Evolutionary conservation across 1,284 basidiomycete species (phyloP).

Genomic region (Inonotus obliquus): DNA sequence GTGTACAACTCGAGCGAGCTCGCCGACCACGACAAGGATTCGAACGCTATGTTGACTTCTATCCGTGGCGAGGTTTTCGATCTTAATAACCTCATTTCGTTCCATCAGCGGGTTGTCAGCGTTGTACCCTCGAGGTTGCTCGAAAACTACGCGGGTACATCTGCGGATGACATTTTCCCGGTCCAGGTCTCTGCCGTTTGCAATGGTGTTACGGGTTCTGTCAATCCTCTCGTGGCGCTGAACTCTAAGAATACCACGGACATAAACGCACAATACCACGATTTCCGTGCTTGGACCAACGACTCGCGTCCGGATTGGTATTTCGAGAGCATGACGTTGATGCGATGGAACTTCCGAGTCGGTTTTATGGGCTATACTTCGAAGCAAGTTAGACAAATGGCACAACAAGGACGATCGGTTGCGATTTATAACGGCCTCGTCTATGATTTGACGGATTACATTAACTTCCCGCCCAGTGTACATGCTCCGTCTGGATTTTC

Average conservation of each 20-base stretch:
- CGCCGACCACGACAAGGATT: slow-evolving; percentile 60
- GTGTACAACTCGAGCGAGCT: slow-evolving; percentile 83
- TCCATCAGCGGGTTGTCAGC: slow-evolving; percentile 64
- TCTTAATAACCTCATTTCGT: slow-evolving; percentile 52
- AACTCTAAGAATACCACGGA: slow-evolving; percentile 81
- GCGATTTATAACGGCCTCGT: slow-evolving; percentile 82
- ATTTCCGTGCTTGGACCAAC: slow-evolving; percentile 85
- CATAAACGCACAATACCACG: slow-evolving; percentile 85
- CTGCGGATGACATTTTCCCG: slow-evolving; percentile 83
- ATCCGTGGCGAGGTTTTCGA: slow-evolving; percentile 95
- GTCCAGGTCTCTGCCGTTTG: slow-evolving; percentile 96
- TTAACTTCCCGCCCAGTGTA: slow-evolving; percentile 55
- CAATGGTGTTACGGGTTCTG: slow-evolving; percentile 75
- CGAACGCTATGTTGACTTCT: slow-evolving; percentile 74
- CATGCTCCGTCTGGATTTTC: slow-evolving; percentile 57
- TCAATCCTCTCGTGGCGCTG: slow-evolving; percentile 84
- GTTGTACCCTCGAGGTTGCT: slow-evolving; percentile 77
- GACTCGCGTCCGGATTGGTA: slow-evolving; percentile 98
- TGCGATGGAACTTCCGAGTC: slow-evolving; percentile 85
- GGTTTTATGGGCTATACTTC: slow-evolving; percentile 90
- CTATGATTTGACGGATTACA: slow-evolving; percentile 86
- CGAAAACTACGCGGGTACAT: slow-evolving; percentile 78
- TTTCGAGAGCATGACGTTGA: slow-evolving; percentile 84
- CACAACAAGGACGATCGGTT: slow-evolving; percentile 59
- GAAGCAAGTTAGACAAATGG: slow-evolving; percentile 72